These are phyloP conservation scores for Aspergillus ochraceoroseus DNA, from an alignment of 2,329 filamentous ascomycete species.

Conservation along the genomic window DNA sequence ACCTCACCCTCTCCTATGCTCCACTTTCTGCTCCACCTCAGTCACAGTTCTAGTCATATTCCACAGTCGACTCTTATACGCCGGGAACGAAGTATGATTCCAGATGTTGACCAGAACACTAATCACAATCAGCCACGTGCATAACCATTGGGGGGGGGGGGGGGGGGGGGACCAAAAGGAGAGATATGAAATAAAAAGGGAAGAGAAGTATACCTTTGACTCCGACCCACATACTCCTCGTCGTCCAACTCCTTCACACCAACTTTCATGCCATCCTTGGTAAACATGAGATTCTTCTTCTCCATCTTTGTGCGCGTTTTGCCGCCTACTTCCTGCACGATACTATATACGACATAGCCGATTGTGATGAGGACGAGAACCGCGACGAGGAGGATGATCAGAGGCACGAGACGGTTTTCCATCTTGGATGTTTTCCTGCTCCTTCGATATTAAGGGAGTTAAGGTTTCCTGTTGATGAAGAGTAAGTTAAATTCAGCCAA, in stretches of 20 bases:
- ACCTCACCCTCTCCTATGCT: constrained; percentile 9
- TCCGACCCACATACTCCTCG: constrained; percentile 57
- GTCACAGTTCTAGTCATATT: constrained; percentile 27
- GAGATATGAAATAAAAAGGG: background rate
- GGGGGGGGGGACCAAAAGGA: background rate
- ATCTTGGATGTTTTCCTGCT: constrained; percentile 15
- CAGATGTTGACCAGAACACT: constrained; percentile 49
- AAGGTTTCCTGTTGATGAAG: too few relatives aligned
- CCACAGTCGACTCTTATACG: constrained; percentile 45
- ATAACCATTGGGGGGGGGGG: too few relatives aligned
- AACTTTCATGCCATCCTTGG: constrained; percentile 58
- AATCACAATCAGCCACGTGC: background rate
- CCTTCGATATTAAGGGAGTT: too few relatives aligned
- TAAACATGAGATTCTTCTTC: constrained; percentile 58
- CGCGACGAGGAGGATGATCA: constrained; percentile 54
- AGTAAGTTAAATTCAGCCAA: too few relatives aligned
- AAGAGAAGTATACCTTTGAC: constrained; percentile 48
- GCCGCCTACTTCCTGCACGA: constrained; percentile 55
- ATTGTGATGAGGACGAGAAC: constrained; percentile 50
- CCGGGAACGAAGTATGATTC: constrained; percentile 46
- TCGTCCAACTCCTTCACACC: constrained; percentile 54
- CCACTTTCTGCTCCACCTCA: constrained; percentile 25
- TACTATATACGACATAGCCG: constrained; percentile 55
- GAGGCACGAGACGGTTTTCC: constrained; percentile 46
- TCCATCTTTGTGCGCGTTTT: constrained; percentile 58